These are phyloP conservation scores for Dipteronia dyeriana DNA, from an alignment of 345 rosid genomes.

Conservation along the genomic window DNA sequence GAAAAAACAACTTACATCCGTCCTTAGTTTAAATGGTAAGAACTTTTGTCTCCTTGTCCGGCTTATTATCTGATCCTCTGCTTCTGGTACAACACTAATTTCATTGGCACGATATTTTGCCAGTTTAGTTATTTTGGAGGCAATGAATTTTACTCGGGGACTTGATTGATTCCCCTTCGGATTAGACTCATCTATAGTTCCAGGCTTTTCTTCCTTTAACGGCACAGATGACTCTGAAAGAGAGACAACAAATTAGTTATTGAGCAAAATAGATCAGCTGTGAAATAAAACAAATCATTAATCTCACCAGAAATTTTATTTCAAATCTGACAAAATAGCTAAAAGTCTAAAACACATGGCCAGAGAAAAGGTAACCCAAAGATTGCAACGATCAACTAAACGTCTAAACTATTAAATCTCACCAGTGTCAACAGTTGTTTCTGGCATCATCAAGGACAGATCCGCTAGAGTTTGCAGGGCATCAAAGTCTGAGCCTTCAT, in stretches of 20 bases:
- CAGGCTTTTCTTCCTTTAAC: slow-evolving; percentile 49
- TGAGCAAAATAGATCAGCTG: slow-evolving; percentile 6
- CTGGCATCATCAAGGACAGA: slow-evolving; percentile 75
- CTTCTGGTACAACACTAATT: slow-evolving; percentile 39
- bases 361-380: neutral
- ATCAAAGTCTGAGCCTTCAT: slow-evolving; percentile 64
- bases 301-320: neutral
- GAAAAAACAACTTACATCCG: slow-evolving; percentile 23
- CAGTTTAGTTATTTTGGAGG: slow-evolving; percentile 40
- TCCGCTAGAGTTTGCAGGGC: slow-evolving; percentile 80
- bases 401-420: slow-evolving; percentile 19
- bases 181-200: slow-evolving; percentile 44
- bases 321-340: slow-evolving; percentile 1
- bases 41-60: slow-evolving; percentile 61
- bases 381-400: slow-evolving; percentile 12
- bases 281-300: neutral
- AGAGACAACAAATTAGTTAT: slow-evolving; percentile 24
- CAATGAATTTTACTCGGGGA: slow-evolving; percentile 42
- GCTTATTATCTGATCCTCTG: slow-evolving; percentile 43
- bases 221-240: slow-evolving; percentile 55
- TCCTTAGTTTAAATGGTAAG: slow-evolving; percentile 56
- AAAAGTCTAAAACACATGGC: slow-evolving; percentile 5
- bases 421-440: slow-evolving; percentile 66
- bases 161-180: slow-evolving; percentile 43
- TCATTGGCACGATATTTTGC: slow-evolving; percentile 38